Evolutionary conservation across 805 yeast species (phyloP), one percentile per base, ranked within the genome.

Genomic region (Blastobotrys chiropterorum): DNA sequence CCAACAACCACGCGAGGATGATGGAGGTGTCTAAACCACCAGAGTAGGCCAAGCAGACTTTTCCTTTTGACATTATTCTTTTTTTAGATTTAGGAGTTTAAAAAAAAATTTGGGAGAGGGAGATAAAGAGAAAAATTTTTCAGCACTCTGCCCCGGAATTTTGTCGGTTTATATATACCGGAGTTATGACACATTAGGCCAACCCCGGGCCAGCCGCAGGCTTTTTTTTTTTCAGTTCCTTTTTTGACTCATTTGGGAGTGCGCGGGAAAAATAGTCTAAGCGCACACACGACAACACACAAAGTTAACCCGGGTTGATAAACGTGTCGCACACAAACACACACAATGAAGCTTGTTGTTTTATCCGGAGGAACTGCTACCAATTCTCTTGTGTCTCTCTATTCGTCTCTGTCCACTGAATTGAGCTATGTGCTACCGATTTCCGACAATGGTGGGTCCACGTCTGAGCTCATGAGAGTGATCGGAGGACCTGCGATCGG

Each of bases 11-110:
- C 46, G 99, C 99, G 61, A 94, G 82, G 66, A 94, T 94, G 57
- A 94, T 86, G 22, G 97, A 90, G 79, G 99, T 94, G 70, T 94
- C 99, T 65, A 94, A 81, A 77, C 99, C 99, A 66, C 99, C 99
- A 48, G 98, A 94, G 78, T 94, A 94, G 52, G 99, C 99, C 71
- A 94, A 82, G 81, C 99, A 94, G 71, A 94, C 99, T 77, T 92
- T 92, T 69, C 99, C 99, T 74, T 94, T 92, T 48, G 96, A 85
- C 97, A 90, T 90, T 65, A 31, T 59, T 41, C 46, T 5, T 43
- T n/a, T 31, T n/a, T 39, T 41, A 39, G 8, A 39, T 39, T 11
- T 39, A 6, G 34, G 34, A 11, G 34, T 26, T 26, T 39, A 15
- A 39, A 6, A 42, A 17, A 42, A 20, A 42, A 42, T 15, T 42